Conservation (phyloP, 345 rosid species). For the Schrenkiella parvula region DNA sequence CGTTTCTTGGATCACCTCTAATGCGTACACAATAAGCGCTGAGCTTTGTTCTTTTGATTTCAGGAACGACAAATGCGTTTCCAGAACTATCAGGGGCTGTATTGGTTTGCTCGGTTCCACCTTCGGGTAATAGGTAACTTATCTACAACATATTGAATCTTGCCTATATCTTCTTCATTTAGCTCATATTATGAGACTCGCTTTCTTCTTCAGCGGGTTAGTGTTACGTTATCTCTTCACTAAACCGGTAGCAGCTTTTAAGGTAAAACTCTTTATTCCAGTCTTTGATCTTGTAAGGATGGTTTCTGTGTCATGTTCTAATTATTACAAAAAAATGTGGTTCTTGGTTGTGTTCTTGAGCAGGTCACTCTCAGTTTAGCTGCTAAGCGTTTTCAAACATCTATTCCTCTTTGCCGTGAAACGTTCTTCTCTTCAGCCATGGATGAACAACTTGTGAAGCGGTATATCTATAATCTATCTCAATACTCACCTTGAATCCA, state of each 20-base stretch:
- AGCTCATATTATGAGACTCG: background rate
- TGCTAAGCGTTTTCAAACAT: constrained; percentile 80
- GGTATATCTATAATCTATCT: constrained; percentile 40
- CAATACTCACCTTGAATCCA: background rate
- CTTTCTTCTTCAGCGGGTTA: constrained; percentile 54
- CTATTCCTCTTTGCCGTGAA: constrained; percentile 76
- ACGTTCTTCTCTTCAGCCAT: constrained; percentile 74
- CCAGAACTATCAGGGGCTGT: constrained; percentile 69
- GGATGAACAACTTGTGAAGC: constrained; percentile 69
- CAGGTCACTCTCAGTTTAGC: constrained; percentile 92
- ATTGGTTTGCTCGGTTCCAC: constrained; percentile 86
- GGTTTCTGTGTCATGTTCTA: background rate
- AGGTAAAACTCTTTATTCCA: constrained; percentile 42
- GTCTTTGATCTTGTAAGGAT: background rate
- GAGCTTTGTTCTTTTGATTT: constrained; percentile 5
- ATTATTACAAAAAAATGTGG: background rate
- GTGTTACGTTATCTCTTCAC: constrained; percentile 86
- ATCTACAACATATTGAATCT: background rate
- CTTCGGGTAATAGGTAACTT: constrained; percentile 86
- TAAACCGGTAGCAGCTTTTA: constrained; percentile 81
- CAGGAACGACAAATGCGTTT: constrained; percentile 40
- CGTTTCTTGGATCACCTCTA: background rate
- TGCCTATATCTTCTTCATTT: background rate
- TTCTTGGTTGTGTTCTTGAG: constrained; percentile 18
- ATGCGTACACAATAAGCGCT: background rate